These are phyloP conservation scores for Globisporangium cylindrosporum DNA, from an alignment of 352 stramenopile species.

Conservation along the genomic window DNA sequence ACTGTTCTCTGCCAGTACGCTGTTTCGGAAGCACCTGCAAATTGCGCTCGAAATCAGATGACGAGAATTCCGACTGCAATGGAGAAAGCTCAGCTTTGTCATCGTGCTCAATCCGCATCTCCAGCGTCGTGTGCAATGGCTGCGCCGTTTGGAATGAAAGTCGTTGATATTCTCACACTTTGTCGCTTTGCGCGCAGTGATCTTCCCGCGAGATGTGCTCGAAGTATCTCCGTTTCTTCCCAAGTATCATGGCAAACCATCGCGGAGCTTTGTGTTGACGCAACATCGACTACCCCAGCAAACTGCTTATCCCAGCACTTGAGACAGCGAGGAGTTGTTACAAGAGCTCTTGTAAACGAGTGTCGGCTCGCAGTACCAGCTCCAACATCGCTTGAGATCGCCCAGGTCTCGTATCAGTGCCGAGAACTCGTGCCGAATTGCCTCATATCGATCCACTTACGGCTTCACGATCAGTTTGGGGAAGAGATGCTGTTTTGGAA, in stretches of 20 bases:
- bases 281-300: conserved; percentile 34
- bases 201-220: conserved; percentile 38
- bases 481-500: conserved; percentile 28
- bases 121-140: conserved; percentile 33
- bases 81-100: conserved; percentile 30
- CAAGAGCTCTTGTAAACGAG: conserved; percentile 21
- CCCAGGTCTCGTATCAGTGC: conserved; percentile 46
- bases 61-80: conserved; percentile 18
- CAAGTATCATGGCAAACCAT: conserved; percentile 28
- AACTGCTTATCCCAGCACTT: conserved; percentile 41
- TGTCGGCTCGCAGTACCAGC: conserved; percentile 27
- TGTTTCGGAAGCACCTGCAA: conserved; percentile 29
- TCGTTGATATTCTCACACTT: conserved; percentile 29
- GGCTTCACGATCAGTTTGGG: conserved; percentile 57
- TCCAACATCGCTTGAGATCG: conserved; percentile 39
- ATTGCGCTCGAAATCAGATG: conserved; percentile 27
- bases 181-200: conserved; percentile 31
- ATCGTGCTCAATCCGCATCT: conserved; percentile 23
- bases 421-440: conserved; percentile 43
- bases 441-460: conserved; percentile 31
- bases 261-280: conserved; percentile 31
- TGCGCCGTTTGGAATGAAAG: conserved; percentile 45
- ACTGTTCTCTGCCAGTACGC: conserved; percentile 36
- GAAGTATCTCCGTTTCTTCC: conserved; percentile 23
- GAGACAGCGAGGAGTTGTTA: conserved; percentile 23